Evolutionary conservation across 768 basidiomycete genomes (phyloP).

Genomic region (Guyanaporus albipodus): DNA sequence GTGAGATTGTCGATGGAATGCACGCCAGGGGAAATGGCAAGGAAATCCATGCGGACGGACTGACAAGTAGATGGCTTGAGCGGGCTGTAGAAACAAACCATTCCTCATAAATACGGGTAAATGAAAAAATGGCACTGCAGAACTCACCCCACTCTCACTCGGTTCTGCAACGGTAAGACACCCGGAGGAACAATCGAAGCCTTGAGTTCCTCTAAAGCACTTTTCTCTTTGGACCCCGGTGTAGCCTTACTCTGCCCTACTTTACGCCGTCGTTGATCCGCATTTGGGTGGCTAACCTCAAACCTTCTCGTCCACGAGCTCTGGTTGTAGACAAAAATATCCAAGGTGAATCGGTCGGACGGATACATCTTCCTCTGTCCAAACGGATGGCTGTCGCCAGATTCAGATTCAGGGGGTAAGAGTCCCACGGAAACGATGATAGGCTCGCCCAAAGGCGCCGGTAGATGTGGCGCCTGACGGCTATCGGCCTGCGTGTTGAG

Average conservation of each 20-base stretch:
- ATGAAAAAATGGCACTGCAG: neutral
- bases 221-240: conserved; percentile 19
- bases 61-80: conserved; percentile 79
- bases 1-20: conserved; percentile 71
- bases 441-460: conserved; percentile 42
- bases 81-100: conserved; percentile 45
- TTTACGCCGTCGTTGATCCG: conserved; percentile 40
- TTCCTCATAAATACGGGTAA: neutral
- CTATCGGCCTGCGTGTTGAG: conserved; percentile 39
- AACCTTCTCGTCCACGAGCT: conserved; percentile 71
- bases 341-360: conserved; percentile 71
- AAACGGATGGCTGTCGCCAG: conserved; percentile 7
- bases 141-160: conserved; percentile 75
- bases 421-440: conserved; percentile 70
- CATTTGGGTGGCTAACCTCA: conserved; percentile 67
- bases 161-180: conserved; percentile 71
- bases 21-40: conserved; percentile 76
- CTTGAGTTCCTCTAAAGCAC: conserved; percentile 25
- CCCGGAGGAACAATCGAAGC: conserved; percentile 44
- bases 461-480: conserved; percentile 9
- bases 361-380: conserved; percentile 58
- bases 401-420: conserved; percentile 25
- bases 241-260: conserved; percentile 26
- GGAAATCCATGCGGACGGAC: conserved; percentile 80
- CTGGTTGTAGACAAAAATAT: conserved; percentile 86